A percentile compares a stretch with the other conserved stretches of the same genome.
Conservation (phyloP, 768 basidiomycete species). For the Multifurca ochricompacta region DNA sequence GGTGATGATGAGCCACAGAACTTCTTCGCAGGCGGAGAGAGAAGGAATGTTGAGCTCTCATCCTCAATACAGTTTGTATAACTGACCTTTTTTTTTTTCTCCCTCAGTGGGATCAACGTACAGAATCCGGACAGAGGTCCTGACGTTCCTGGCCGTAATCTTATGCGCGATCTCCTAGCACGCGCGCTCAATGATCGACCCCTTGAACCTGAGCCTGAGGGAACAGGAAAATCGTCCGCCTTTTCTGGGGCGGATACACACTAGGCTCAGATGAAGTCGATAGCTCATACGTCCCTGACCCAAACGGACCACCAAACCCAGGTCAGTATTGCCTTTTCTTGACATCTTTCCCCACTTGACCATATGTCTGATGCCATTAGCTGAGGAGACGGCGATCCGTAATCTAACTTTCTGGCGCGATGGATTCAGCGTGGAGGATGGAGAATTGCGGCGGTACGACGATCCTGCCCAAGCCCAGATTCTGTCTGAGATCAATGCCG, state of each 20-base stretch:
- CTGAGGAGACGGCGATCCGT: slow-evolving; percentile 53
- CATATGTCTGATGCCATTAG: slow-evolving; percentile 7
- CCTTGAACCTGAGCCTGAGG: background rate
- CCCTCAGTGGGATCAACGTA: slow-evolving; percentile 71
- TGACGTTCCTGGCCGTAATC: slow-evolving; percentile 43
- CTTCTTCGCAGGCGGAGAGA: slow-evolving; percentile 93
- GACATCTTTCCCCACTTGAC: background rate
- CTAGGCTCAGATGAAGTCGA: slow-evolving; percentile 89
- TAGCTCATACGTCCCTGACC: slow-evolving; percentile 70
- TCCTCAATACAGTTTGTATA: background rate
- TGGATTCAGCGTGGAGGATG: slow-evolving; percentile 89
- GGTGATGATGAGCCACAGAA: slow-evolving; percentile 38
- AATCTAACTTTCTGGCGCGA: slow-evolving; percentile 88
- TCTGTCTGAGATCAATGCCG: slow-evolving; percentile 69
- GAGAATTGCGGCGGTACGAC: slow-evolving; percentile 76
- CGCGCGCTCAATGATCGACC: slow-evolving; percentile 64
- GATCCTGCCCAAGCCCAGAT: slow-evolving; percentile 64
- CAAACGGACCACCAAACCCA: slow-evolving; percentile 33
- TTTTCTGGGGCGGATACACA: slow-evolving; percentile 76
- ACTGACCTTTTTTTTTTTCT: background rate
- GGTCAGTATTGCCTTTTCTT: slow-evolving; percentile 22
- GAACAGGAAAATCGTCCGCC: slow-evolving; percentile 23
- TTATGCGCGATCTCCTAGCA: slow-evolving; percentile 66
- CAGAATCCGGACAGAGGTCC: slow-evolving; percentile 66
- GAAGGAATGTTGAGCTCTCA: slow-evolving; percentile 46